Percentiles rank a stretch among this genome's conserved stretches.
Conservation (phyloP, 768 basidiomycete species). For the Lactarius hengduanensis region DNA sequence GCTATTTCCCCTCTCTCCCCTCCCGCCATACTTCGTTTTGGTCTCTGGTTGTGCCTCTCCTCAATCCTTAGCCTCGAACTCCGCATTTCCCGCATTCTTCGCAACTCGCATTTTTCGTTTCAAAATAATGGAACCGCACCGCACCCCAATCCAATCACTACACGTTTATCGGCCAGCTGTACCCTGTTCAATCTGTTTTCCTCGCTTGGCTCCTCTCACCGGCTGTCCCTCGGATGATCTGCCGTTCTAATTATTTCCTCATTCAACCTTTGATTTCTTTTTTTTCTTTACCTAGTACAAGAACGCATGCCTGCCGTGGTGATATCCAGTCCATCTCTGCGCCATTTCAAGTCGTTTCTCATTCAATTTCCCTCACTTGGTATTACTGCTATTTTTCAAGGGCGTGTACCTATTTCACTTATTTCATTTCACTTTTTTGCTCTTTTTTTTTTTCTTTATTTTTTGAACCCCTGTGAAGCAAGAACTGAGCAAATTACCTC, state of each 20-base stretch:
- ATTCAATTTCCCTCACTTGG: constrained; percentile 11
- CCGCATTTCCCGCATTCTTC: constrained; percentile 19
- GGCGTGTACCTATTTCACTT: constrained; percentile 13
- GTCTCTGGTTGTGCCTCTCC: constrained; percentile 9
- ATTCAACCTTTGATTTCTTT: not conserved
- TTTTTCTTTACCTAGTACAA: not conserved
- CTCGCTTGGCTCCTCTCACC: not conserved
- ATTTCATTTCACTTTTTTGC: too few relatives aligned
- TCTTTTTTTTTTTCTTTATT: not conserved
- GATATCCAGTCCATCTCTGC: constrained; percentile 24
- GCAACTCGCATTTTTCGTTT: constrained; percentile 16
- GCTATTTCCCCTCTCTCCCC: not conserved
- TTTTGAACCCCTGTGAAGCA: constrained; percentile 16
- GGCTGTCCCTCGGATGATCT: constrained; percentile 12
- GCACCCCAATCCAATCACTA: constrained; percentile 16
- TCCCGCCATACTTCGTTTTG: constrained; percentile 4
- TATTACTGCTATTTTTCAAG: constrained; percentile 17
- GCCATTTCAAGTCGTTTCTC: constrained; percentile 9
- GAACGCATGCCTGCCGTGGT: constrained; percentile 20
- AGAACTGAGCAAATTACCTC: constrained; percentile 16
- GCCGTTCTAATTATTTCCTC: not conserved
- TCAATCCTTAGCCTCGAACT: not conserved
- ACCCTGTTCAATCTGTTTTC: not conserved
- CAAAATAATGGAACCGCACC: constrained; percentile 23
- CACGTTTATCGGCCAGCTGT: constrained; percentile 12